phyloP scores from a whole-genome alignment of 2,329 filamentous ascomycete species.

The Aulographum hederae region DNA sequence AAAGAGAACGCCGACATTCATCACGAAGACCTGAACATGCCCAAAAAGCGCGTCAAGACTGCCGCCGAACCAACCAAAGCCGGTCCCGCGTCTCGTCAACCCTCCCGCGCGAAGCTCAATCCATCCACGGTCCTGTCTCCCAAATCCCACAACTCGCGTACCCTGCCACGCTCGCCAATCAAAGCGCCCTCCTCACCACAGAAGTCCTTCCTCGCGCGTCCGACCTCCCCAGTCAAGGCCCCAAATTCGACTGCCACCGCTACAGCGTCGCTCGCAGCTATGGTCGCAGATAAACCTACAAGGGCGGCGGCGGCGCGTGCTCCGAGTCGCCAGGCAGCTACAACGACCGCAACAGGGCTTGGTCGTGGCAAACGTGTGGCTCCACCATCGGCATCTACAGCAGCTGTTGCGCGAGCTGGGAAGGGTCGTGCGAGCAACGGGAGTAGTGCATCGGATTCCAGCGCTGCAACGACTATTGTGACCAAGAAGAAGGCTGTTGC shows the following conservation, averaged over 20 bases:
- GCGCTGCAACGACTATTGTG: slow-evolving; percentile 42
- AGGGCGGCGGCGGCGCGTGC: slow-evolving; percentile 11
- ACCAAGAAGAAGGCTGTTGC: slow-evolving; percentile 30
- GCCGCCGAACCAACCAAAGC: slow-evolving; percentile 9
- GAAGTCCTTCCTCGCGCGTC: slow-evolving; percentile 39
- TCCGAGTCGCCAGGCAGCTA: background rate
- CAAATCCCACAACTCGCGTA: slow-evolving; percentile 62
- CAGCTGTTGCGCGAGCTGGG: slow-evolving; percentile 24
- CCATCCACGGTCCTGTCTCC: slow-evolving; percentile 56
- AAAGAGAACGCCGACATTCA: slow-evolving; percentile 59
- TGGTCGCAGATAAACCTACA: slow-evolving; percentile 1
- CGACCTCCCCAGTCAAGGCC: slow-evolving; percentile 35
- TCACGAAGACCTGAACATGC: slow-evolving; percentile 38
- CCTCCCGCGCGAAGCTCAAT: slow-evolving; percentile 14
- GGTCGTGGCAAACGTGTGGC: background rate
- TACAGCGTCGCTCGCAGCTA: slow-evolving; percentile 4
- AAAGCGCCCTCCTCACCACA: slow-evolving; percentile 27
- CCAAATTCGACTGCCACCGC: slow-evolving; percentile 2
- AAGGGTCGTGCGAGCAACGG: slow-evolving; percentile 33
- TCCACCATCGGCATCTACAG: slow-evolving; percentile 8
- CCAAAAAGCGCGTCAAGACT: slow-evolving; percentile 43
- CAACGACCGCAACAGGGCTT: background rate
- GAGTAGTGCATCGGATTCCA: slow-evolving; percentile 46
- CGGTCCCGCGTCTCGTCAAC: slow-evolving; percentile 13
- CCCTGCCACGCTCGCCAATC: slow-evolving; percentile 38